These are phyloP conservation scores for Hexamita inflata DNA, from an alignment of 208 protist species.

Conservation along the genomic window DNA sequence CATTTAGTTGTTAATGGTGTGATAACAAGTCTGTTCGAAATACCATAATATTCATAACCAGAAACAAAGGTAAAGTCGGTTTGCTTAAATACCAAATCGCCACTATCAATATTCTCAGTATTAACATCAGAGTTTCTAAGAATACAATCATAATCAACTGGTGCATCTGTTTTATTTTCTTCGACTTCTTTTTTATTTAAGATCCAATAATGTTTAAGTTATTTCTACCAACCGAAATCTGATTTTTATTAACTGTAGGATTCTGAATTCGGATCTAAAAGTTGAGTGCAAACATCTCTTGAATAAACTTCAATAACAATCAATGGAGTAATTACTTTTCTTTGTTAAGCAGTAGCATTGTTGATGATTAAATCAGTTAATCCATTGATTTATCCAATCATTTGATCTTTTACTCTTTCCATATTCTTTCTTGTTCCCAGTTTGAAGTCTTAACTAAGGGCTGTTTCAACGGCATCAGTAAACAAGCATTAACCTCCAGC, in stretches of 20 bases:
- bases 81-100: slow-evolving; percentile 33
- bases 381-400: slow-evolving; percentile 57
- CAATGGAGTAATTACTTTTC: slow-evolving; percentile 71
- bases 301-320: slow-evolving; percentile 91
- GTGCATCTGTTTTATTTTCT: not conserved
- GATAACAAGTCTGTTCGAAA: slow-evolving; percentile 78
- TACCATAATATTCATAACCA: slow-evolving; percentile 90
- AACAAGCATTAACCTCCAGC: slow-evolving; percentile 76
- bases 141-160: not conserved
- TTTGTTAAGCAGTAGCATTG: slow-evolving; percentile 66
- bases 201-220: slow-evolving; percentile 69
- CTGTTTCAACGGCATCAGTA: slow-evolving; percentile 69
- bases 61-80: slow-evolving; percentile 68
- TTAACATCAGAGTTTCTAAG: slow-evolving; percentile 17
- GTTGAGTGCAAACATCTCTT: slow-evolving; percentile 72
- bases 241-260: slow-evolving; percentile 15
- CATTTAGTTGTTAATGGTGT: slow-evolving; percentile 87
- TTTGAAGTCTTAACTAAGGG: slow-evolving; percentile 45
- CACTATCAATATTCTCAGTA: too few relatives aligned
- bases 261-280: slow-evolving; percentile 43
- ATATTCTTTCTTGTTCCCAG: not conserved
- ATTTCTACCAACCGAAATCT: slow-evolving; percentile 74
- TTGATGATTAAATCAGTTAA: slow-evolving; percentile 66
- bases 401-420: slow-evolving; percentile 27
- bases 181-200: slow-evolving; percentile 19